Evolutionary conservation across 257 asterid species (phyloP).

Genomic region (Handroanthus guayacan): DNA sequence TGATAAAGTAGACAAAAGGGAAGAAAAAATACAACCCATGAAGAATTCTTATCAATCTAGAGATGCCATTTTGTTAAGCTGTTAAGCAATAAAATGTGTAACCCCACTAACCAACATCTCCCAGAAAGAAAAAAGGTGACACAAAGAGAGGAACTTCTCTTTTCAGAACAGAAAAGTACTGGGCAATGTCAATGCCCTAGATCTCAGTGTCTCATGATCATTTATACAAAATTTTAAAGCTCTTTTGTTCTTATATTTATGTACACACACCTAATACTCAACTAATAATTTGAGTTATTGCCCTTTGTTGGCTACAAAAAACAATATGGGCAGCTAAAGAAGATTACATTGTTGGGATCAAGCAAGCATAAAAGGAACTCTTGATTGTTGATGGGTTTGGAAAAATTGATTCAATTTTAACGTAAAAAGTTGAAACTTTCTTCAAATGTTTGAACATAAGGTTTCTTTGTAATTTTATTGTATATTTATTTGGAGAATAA

Average conservation of each 20-base stretch:
- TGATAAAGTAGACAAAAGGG: background rate
- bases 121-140: conserved; percentile 34
- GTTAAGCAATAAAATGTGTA: conserved; percentile 47
- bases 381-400: conserved; percentile 30
- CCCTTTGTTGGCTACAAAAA: conserved; percentile 36
- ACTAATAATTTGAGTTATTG: conserved; percentile 26
- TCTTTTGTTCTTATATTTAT: conserved; percentile 33
- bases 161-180: conserved; percentile 47
- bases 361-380: conserved; percentile 28
- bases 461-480: background rate
- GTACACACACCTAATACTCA: conserved; percentile 30
- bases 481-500: background rate
- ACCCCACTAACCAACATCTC: conserved; percentile 50
- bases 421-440: background rate
- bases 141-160: conserved; percentile 41
- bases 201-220: conserved; percentile 69
- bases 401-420: conserved; percentile 1
- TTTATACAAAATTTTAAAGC: conserved; percentile 41
- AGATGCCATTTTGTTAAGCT: conserved; percentile 41
- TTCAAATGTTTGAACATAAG: background rate
- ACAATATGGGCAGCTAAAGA: conserved; percentile 7
- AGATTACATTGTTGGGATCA: conserved; percentile 38
- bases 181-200: conserved; percentile 67
- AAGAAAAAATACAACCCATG: background rate
- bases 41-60: conserved; percentile 19